Evolutionary conservation across 148 eudicot genomes (phyloP).

Genomic region (Pouteria glomerata): DNA sequence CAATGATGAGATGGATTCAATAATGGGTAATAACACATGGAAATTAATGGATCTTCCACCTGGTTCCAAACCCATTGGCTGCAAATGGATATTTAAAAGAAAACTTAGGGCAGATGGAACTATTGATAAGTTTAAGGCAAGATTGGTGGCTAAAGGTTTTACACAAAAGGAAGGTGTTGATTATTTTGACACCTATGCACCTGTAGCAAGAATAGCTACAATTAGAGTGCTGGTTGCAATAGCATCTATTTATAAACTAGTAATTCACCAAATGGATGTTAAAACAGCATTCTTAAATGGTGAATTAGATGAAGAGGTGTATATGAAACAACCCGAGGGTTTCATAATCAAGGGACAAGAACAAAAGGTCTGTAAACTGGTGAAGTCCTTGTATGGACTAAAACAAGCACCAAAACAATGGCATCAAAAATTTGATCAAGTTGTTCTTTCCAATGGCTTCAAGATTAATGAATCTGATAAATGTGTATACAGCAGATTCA

Average conservation of each 20-base stretch:
- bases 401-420: not conserved
- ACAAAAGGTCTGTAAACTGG: not conserved
- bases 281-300: not conserved
- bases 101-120: not conserved
- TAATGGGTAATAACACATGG: not conserved
- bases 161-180: not conserved
- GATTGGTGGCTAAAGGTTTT: slow-evolving; percentile 1
- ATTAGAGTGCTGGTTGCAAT: not conserved
- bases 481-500: not conserved
- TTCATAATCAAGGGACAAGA: not conserved
- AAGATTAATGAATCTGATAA: not conserved
- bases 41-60: not conserved
- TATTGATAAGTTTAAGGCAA: not conserved
- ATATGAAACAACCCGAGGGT: not conserved
- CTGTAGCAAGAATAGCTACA: not conserved
- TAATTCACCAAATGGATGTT: not conserved
- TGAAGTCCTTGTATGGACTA: not conserved
- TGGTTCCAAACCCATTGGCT: not conserved
- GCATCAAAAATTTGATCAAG: not conserved
- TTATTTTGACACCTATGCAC: not conserved
- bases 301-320: not conserved
- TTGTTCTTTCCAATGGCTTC: not conserved
- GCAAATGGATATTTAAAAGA: not conserved
- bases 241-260: not conserved
- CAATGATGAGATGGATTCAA: not conserved